A percentile compares a stretch with the other conserved stretches of the same genome.
Conservation (phyloP, 345 rosid species). For the Camelina sativa region DNA sequence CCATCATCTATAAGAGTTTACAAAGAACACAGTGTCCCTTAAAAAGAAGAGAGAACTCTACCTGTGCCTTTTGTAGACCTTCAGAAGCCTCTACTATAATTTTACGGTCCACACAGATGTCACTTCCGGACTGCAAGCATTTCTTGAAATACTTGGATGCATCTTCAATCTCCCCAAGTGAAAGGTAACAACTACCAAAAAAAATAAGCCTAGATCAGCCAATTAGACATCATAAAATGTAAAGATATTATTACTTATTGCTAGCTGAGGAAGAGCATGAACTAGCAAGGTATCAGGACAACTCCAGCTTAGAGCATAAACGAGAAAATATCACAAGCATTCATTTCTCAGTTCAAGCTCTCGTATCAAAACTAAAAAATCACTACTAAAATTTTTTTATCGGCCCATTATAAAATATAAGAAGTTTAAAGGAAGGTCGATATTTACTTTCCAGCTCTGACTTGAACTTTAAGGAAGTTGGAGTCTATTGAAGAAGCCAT, state of each 20-base stretch:
- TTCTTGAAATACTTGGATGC: constrained; percentile 72
- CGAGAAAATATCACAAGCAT: constrained; percentile 14
- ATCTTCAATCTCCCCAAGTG: constrained; percentile 90
- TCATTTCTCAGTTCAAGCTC: constrained; percentile 25
- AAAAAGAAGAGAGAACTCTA: constrained; percentile 39
- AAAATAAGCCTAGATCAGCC: constrained; percentile 30
- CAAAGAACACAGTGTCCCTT: constrained; percentile 16
- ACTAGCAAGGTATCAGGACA: constrained; percentile 19
- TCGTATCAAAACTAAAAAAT: constrained; percentile 11
- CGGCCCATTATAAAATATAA: constrained; percentile 24
- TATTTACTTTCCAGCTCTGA: constrained; percentile 90
- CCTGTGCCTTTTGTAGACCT: constrained; percentile 91
- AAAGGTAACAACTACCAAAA: constrained; percentile 77
- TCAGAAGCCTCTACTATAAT: constrained; percentile 89
- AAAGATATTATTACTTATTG: constrained; percentile 9
- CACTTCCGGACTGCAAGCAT: constrained; percentile 80
- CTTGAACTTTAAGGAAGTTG: constrained; percentile 79
- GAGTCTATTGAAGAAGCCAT: constrained; percentile 83
- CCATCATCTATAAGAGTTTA: constrained; percentile 28
- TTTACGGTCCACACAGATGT: constrained; percentile 79
- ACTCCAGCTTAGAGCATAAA: constrained; percentile 14
- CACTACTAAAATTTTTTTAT: constrained; percentile 12
- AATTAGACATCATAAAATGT: constrained; percentile 18
- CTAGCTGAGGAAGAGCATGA: constrained; percentile 26
- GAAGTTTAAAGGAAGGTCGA: constrained; percentile 29